Percentiles rank a stretch among this genome's conserved stretches.
These are phyloP conservation scores for Ustilago loliicola DNA, from an alignment of 1,284 basidiomycete genomes.

Conservation along the genomic window DNA sequence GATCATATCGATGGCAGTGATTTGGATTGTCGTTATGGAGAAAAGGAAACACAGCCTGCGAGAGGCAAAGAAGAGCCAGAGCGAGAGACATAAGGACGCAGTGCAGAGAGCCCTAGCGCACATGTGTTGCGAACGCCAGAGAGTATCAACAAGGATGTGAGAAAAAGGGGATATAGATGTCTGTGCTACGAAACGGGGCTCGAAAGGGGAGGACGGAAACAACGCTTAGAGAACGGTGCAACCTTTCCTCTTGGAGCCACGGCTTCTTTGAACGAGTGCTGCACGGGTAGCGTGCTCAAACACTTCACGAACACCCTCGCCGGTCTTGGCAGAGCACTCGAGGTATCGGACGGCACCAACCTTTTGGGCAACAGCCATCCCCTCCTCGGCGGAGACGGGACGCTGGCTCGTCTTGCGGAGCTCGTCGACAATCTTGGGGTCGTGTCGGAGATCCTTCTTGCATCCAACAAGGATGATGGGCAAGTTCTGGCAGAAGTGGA, in stretches of 20 bases:
- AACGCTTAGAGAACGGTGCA: constrained; percentile 75
- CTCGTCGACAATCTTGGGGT: constrained; percentile 70
- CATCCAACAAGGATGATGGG: constrained; percentile 92
- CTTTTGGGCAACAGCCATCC: constrained; percentile 87
- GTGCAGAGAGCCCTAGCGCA: neutral
- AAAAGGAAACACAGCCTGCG: constrained; percentile 2
- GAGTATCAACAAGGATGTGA: neutral
- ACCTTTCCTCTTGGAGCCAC: constrained; percentile 71
- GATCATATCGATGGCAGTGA: constrained; percentile 7
- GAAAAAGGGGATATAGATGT: constrained; percentile 9
- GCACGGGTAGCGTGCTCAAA: constrained; percentile 90
- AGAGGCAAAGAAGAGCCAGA: neutral
- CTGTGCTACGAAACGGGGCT: neutral
- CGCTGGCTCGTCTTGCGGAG: constrained; percentile 70
- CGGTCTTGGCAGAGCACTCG: constrained; percentile 89
- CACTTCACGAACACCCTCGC: constrained; percentile 89
- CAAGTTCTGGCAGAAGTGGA: constrained; percentile 88
- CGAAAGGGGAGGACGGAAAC: neutral
- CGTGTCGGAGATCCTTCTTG: constrained; percentile 76
- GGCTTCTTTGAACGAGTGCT: constrained; percentile 76
- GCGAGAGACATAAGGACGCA: neutral
- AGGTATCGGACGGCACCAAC: constrained; percentile 89
- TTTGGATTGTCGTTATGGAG: constrained; percentile 11
- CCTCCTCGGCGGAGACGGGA: constrained; percentile 72
- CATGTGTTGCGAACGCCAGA: neutral